Percentiles rank a stretch among this genome's conserved stretches.
These are phyloP conservation scores for Hymenoscyphus scutula DNA, from an alignment of 2,329 filamentous ascomycete genomes.

Conservation along the genomic window DNA sequence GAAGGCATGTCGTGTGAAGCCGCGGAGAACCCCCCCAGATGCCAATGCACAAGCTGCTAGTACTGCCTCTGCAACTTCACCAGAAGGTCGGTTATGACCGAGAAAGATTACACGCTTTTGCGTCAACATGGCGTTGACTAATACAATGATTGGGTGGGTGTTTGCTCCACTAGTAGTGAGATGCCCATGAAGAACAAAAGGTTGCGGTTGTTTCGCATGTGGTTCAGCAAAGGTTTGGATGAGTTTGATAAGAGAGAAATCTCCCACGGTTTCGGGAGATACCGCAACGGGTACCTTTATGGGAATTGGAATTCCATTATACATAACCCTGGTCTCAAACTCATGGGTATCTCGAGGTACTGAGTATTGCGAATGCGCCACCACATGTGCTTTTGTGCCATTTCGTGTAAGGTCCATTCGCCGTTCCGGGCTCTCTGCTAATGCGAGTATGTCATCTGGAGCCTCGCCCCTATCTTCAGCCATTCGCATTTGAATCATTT, in stretches of 20 bases:
- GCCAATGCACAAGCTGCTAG: slow-evolving; percentile 92
- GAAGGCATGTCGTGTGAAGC: slow-evolving; percentile 94
- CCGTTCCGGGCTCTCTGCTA: slow-evolving; percentile 44
- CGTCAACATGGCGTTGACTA: slow-evolving; percentile 90
- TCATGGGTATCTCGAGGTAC: slow-evolving; percentile 95
- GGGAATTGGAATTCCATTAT: slow-evolving; percentile 94
- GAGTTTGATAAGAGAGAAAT: slow-evolving; percentile 95
- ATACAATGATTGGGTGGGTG: slow-evolving; percentile 92
- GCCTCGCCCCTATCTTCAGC: slow-evolving; percentile 55
- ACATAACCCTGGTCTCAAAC: slow-evolving; percentile 92
- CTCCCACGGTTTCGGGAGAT: slow-evolving; percentile 92
- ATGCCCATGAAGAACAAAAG: slow-evolving; percentile 84
- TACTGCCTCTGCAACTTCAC: slow-evolving; percentile 96
- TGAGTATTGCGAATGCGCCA: slow-evolving; percentile 64
- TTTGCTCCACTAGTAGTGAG: slow-evolving; percentile 86
- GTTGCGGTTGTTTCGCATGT: slow-evolving; percentile 78
- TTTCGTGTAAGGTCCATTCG: slow-evolving; percentile 45
- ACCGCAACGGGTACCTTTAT: slow-evolving; percentile 94
- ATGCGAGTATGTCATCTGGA: slow-evolving; percentile 40
- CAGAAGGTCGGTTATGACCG: slow-evolving; percentile 90
- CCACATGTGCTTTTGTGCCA: slow-evolving; percentile 61
- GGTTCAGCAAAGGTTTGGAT: slow-evolving; percentile 89
- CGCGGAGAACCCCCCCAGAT: slow-evolving; percentile 86
- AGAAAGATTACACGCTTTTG: slow-evolving; percentile 97
- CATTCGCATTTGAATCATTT: slow-evolving; percentile 83